These are phyloP conservation scores for Brettanomyces sp. DNA, from an alignment of 805 yeast species.

Conservation along the genomic window DNA sequence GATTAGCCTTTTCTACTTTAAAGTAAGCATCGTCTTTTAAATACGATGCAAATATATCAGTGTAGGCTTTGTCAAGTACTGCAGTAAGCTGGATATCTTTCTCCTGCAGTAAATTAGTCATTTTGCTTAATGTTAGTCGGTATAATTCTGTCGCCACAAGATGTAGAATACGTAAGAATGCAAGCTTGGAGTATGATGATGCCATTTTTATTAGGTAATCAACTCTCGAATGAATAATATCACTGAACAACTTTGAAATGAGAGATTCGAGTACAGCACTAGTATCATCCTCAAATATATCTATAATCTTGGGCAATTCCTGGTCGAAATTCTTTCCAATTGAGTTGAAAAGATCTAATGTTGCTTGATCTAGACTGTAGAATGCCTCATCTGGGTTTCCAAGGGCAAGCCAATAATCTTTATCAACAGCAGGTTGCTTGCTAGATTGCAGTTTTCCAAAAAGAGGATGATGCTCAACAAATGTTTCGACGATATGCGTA, in stretches of 20 bases:
- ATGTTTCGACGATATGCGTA: slow-evolving; percentile 67
- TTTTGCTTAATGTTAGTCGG: slow-evolving; percentile 45
- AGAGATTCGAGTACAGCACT: slow-evolving; percentile 57
- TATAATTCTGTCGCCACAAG: slow-evolving; percentile 45
- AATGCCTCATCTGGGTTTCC: slow-evolving; percentile 48
- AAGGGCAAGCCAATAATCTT: slow-evolving; percentile 47
- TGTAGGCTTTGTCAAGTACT: slow-evolving; percentile 60
- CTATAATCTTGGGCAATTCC: slow-evolving; percentile 64
- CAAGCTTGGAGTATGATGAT: slow-evolving; percentile 50
- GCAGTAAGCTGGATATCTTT: slow-evolving; percentile 35
- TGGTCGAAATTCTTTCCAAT: slow-evolving; percentile 51
- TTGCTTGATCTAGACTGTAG: slow-evolving; percentile 39
- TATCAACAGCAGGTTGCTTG: slow-evolving; percentile 13
- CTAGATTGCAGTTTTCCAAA: slow-evolving; percentile 39
- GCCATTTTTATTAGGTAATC: slow-evolving; percentile 55
- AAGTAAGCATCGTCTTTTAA: slow-evolving; percentile 62
- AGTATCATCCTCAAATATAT: slow-evolving; percentile 57
- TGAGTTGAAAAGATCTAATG: slow-evolving; percentile 45
- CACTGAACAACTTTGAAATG: slow-evolving; percentile 68
- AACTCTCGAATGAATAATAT: slow-evolving; percentile 49
- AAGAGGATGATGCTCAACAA: slow-evolving; percentile 69
- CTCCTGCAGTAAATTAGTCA: slow-evolving; percentile 49
- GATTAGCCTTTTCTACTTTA: slow-evolving; percentile 56
- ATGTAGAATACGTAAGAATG: slow-evolving; percentile 70
- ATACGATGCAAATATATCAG: slow-evolving; percentile 67